A percentile compares a stretch with the other conserved stretches of the same genome.
Conservation (phyloP, 2,329 filamentous ascomycete genomes). For the Herpomyces periplanetae region DNA sequence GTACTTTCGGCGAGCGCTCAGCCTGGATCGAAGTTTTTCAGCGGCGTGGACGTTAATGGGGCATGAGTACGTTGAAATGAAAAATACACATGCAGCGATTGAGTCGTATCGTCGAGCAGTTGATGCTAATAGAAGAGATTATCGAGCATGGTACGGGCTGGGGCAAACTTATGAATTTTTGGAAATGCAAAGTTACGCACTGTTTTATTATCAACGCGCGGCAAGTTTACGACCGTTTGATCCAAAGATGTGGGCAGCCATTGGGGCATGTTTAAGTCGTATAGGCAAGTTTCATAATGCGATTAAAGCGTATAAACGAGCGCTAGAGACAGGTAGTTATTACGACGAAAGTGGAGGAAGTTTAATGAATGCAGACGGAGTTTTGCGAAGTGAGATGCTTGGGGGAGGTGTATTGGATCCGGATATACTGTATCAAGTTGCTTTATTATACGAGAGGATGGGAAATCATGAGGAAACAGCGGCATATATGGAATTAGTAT, state of each 20-base stretch:
- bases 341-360: constrained; percentile 21
- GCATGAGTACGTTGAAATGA: constrained; percentile 91
- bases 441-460: constrained; percentile 45
- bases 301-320: constrained; percentile 76
- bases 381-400: not conserved
- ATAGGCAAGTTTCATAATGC: constrained; percentile 58
- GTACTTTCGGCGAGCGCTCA: constrained; percentile 74
- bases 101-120: constrained; percentile 84
- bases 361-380: constrained; percentile 9
- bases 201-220: constrained; percentile 92
- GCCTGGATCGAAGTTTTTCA: constrained; percentile 53
- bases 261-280: constrained; percentile 60
- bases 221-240: constrained; percentile 78
- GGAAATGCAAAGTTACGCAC: constrained; percentile 83
- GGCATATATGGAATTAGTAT: constrained; percentile 74
- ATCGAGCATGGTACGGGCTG: constrained; percentile 85
- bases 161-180: constrained; percentile 90
- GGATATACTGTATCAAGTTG: constrained; percentile 62
- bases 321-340: constrained; percentile 50
- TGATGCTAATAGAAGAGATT: constrained; percentile 78
- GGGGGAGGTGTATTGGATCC: constrained; percentile 28
- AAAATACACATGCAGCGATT: constrained; percentile 89
- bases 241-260: constrained; percentile 93
- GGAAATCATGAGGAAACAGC: constrained; percentile 40
- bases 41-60: constrained; percentile 97